Evolutionary conservation across 2,329 filamentous ascomycete genomes (phyloP), one percentile per base, ranked within the genome.

Genomic region (Paraphoma sp.): DNA sequence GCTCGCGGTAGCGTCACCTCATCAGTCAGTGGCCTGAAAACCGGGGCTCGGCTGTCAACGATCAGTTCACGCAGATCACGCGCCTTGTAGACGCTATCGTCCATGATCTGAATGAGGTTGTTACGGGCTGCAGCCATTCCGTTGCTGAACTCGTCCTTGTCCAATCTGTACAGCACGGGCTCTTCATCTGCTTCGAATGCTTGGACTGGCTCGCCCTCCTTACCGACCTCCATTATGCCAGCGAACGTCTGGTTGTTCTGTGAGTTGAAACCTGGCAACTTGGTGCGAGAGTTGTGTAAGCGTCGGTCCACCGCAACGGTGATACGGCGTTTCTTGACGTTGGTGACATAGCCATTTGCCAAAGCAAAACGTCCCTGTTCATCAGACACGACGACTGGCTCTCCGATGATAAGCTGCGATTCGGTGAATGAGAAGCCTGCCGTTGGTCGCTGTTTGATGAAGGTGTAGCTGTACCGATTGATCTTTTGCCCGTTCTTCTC

Each of bases 61-160:
- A 98, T 90, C 38, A 98, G 82, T 18, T 87, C 85, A 53, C 93
- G 88, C 36, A 96, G 86, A 68, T 93, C 84, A 45, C 84, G 82
- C 17, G 91, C 87, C 46, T 89, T 89, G 65, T 87, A 89, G 1
- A 89, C 82, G 43, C 87, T 86, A 63, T 93, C 87, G 41, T 91
- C 87, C 93, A 99, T 98, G 68, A 97, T 86, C 64, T 93, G 91
- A 31, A 98, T 87, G 1, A 99, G 84, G 66, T 98, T 99, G 77
- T 97, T 97, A 51, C 95, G 88, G 45, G 97, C 91, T 30, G 90
- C 90, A 3, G 95, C 93, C 92, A 99, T 96, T 54, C 95, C 95
- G 69, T 96, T 98, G 78, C 92, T 96, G 77, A 99, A 99, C 72
- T 99, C 95, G 69, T 99, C 95, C 74, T 97, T 97, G 78, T 99